Evolutionary conservation across 805 yeast genomes (phyloP).

Genomic region (Ogataea saltuana): DNA sequence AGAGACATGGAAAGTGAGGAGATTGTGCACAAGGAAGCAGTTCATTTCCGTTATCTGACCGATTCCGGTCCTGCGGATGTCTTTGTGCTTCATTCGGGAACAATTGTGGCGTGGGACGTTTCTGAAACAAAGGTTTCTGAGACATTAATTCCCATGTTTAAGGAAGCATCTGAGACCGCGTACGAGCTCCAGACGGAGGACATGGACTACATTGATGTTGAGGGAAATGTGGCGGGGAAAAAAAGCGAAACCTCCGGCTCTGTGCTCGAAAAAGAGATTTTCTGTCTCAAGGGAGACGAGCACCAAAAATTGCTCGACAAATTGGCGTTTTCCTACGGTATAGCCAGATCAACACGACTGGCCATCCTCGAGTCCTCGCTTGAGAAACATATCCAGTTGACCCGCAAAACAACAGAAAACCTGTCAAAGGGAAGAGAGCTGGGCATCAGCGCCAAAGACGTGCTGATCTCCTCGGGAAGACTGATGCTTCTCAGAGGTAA

Average conservation of each 20-base stretch:
- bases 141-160: slow-evolving; percentile 53
- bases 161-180: slow-evolving; percentile 47
- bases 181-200: slow-evolving; percentile 76
- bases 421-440: slow-evolving; percentile 62
- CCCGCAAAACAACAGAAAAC: slow-evolving; percentile 63
- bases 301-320: slow-evolving; percentile 65
- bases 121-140: slow-evolving; percentile 51
- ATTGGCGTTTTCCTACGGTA: slow-evolving; percentile 86
- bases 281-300: slow-evolving; percentile 58
- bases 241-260: slow-evolving; percentile 21
- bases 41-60: slow-evolving; percentile 47
- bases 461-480: slow-evolving; percentile 69
- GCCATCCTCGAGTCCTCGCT: slow-evolving; percentile 75
- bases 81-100: slow-evolving; percentile 72
- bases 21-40: slow-evolving; percentile 55
- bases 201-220: slow-evolving; percentile 62
- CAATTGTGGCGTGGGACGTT: slow-evolving; percentile 83
- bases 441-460: slow-evolving; percentile 57
- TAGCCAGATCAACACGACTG: slow-evolving; percentile 82
- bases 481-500: slow-evolving; percentile 77
- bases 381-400: slow-evolving; percentile 64
- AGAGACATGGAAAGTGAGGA: slow-evolving; percentile 38
- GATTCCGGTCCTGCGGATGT: slow-evolving; percentile 47
- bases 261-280: slow-evolving; percentile 61
- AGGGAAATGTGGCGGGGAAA: slow-evolving; percentile 35